phyloP scores from a whole-genome alignment of 805 yeast genomes.

The Candida vartiovaarae region DNA sequence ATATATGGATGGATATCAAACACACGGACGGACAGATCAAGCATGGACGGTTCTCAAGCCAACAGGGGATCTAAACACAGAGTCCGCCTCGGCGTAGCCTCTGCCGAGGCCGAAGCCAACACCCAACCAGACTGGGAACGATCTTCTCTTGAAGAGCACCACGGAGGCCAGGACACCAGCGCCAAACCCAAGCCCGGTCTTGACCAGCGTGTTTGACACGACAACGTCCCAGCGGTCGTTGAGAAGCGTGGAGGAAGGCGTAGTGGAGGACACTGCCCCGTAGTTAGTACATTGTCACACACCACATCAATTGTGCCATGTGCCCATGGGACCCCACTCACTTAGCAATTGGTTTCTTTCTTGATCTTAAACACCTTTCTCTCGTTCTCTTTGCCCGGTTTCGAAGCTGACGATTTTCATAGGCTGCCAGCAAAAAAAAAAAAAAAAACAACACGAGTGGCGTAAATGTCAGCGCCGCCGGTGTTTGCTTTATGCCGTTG shows the following conservation, averaged over 20 bases:
- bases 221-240: slow-evolving; percentile 92
- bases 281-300: not conserved
- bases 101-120: slow-evolving; percentile 96
- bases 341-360: too few relatives aligned
- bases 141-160: slow-evolving; percentile 82
- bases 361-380: too few relatives aligned
- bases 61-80: slow-evolving; percentile 80
- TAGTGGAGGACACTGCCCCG: slow-evolving; percentile 13
- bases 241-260: slow-evolving; percentile 50
- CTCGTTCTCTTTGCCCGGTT: not conserved
- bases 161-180: slow-evolving; percentile 93
- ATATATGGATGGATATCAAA: too few relatives aligned
- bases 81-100: slow-evolving; percentile 97
- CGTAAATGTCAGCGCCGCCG: too few relatives aligned
- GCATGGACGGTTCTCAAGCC: slow-evolving; percentile 74
- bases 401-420: not conserved
- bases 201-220: slow-evolving; percentile 86
- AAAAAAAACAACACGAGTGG: too few relatives aligned
- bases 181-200: slow-evolving; percentile 94
- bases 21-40: slow-evolving; percentile 23
- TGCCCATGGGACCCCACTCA: too few relatives aligned
- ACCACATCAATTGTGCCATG: too few relatives aligned
- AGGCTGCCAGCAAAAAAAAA: too few relatives aligned
- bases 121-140: slow-evolving; percentile 98
- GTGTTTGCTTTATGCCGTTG: too few relatives aligned